phyloP scores from a whole-genome alignment of 208 protist genomes.

The Lotmaria passim region DNA sequence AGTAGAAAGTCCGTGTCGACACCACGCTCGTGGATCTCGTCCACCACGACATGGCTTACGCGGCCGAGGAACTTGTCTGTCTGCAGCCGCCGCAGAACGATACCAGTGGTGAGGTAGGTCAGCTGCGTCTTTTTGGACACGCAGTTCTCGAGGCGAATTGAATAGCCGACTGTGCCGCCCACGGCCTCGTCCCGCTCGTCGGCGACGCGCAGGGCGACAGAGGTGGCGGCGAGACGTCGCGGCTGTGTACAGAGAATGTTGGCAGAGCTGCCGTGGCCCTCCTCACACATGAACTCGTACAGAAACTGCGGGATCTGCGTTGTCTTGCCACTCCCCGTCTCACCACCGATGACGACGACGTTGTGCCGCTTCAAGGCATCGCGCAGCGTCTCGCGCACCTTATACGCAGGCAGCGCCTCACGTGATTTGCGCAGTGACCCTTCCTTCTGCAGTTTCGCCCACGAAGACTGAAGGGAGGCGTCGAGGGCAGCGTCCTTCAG shows the following conservation, averaged over 20 bases:
- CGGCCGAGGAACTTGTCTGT: conserved; percentile 84
- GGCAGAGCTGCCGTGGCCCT: conserved; percentile 77
- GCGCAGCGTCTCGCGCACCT: conserved; percentile 73
- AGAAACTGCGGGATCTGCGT: conserved; percentile 97
- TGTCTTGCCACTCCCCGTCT: conserved; percentile 98
- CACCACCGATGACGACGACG: conserved; percentile 94
- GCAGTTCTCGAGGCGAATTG: conserved; percentile 93
- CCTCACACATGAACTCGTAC: conserved; percentile 93
- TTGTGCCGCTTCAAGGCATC: conserved; percentile 73
- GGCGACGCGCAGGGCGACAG: conserved; percentile 93
- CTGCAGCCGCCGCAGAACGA: conserved; percentile 91
- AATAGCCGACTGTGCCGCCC: conserved; percentile 92
- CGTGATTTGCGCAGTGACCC: conserved; percentile 60
- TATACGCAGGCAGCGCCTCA: conserved; percentile 69
- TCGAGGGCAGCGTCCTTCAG: conserved; percentile 44
- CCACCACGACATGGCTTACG: conserved; percentile 94
- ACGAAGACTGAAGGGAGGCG: conserved; percentile 48
- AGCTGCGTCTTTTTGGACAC: conserved; percentile 86
- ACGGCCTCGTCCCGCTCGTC: conserved; percentile 91
- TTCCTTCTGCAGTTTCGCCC: conserved; percentile 57
- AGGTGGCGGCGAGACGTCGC: conserved; percentile 92
- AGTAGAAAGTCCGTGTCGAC: conserved; percentile 97
- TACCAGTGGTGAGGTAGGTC: conserved; percentile 95
- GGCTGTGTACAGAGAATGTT: conserved; percentile 96
- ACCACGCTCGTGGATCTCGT: conserved; percentile 97